These are phyloP conservation scores for Paramecium sonneborni DNA, from an alignment of 73 alveolate genomes.

Conservation along the genomic window DNA sequence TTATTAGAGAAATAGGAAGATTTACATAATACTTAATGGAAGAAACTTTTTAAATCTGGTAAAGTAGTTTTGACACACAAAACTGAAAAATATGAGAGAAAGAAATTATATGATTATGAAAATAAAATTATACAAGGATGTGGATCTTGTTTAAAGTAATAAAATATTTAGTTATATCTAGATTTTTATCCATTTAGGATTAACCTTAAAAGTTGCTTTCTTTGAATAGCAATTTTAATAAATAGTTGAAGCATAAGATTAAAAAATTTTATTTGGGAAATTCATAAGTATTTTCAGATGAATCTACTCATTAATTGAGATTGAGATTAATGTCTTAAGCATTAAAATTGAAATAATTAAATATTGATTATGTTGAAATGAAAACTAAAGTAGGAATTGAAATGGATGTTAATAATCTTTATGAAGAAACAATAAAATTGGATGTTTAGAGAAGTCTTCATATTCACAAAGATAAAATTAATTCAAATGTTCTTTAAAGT, in stretches of 20 bases:
- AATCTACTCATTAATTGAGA: neutral
- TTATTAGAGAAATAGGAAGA: slow-evolving; percentile 61
- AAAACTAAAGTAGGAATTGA: slow-evolving; percentile 7
- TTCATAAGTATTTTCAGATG: neutral
- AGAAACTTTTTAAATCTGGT: slow-evolving; percentile 13
- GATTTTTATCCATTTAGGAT: slow-evolving; percentile 41
- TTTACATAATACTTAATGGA: slow-evolving; percentile 47
- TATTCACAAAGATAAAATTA: slow-evolving; percentile 44
- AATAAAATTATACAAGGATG: slow-evolving; percentile 21
- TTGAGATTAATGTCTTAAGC: neutral
- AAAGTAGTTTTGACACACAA: slow-evolving; percentile 26
- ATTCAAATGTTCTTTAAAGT: slow-evolving; percentile 40
- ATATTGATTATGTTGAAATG: slow-evolving; percentile 52
- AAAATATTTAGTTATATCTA: neutral
- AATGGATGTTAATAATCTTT: neutral
- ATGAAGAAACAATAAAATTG: neutral
- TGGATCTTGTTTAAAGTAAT: neutral
- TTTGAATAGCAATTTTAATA: neutral
- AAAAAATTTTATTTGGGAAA: neutral
- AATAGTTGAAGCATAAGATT: neutral
- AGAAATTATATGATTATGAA: neutral
- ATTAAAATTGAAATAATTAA: neutral
- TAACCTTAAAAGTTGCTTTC: neutral
- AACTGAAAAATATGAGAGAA: slow-evolving; percentile 54
- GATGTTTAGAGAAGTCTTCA: slow-evolving; percentile 60